Conservation (phyloP, 1,284 basidiomycete genomes). For the Trichosporon ovoides region DNA sequence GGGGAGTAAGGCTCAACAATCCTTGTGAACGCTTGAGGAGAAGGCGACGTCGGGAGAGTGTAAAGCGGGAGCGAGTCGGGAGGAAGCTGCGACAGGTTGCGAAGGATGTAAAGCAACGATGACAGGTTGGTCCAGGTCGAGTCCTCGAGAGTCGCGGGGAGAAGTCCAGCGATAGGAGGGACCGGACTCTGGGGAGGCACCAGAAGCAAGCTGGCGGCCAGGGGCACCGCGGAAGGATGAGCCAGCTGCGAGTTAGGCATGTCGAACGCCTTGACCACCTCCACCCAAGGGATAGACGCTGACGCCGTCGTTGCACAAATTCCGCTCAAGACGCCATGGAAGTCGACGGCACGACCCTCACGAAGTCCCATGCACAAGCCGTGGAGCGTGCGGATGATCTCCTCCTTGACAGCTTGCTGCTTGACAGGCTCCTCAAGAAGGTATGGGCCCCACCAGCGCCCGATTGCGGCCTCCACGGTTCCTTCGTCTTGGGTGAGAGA, state of each 20-base stretch:
- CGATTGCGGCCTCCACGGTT: constrained; percentile 43
- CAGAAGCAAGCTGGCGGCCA: constrained; percentile 48
- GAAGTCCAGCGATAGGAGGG: constrained; percentile 48
- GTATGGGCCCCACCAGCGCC: constrained; percentile 46
- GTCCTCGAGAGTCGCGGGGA: constrained; percentile 47
- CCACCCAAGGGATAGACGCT: constrained; percentile 67
- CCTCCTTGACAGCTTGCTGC: constrained; percentile 25
- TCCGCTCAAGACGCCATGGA: constrained; percentile 55
- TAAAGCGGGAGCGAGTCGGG: constrained; percentile 89
- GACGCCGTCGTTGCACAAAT: constrained; percentile 63
- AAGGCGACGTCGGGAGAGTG: constrained; percentile 68
- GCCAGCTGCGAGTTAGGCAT: constrained; percentile 38
- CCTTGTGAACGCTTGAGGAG: constrained; percentile 73
- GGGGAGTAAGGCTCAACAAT: constrained; percentile 73
- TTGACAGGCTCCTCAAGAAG: constrained; percentile 34
- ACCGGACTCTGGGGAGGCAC: constrained; percentile 47
- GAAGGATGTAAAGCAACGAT: constrained; percentile 80
- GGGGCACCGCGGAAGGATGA: constrained; percentile 40
- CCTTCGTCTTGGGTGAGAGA: constrained; percentile 45
- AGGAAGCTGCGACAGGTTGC: constrained; percentile 79
- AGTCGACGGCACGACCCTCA: constrained; percentile 46
- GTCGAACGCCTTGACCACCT: constrained; percentile 52
- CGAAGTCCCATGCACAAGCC: constrained; percentile 44
- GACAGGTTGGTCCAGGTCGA: constrained; percentile 75
- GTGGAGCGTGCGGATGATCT: constrained; percentile 34